Evolutionary conservation across 2,329 filamentous ascomycete genomes (phyloP), one percentile per base, ranked within the genome.

Genomic region (Tolypocladium pustulatum): DNA sequence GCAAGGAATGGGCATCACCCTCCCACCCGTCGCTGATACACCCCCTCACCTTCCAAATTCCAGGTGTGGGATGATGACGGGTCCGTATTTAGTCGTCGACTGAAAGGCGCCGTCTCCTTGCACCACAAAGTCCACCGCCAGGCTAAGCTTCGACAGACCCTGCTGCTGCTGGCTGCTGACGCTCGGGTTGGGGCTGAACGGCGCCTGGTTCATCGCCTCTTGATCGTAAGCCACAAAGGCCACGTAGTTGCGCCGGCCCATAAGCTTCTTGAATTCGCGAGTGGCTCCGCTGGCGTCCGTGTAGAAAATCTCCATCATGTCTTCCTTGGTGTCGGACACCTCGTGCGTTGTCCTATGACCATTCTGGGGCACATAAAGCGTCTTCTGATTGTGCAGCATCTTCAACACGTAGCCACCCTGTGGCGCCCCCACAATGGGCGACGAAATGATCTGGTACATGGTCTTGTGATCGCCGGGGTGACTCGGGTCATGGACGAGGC

Each of bases 261-360:
- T 99, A 56, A 99, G 82, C 68, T 93, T 89, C 76, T 92, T 92
- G 69, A 92, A 80, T 72, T 97, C 93, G 54, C 92, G 82, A 0
- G 86, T 79, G 40, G 84, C 79, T n/a, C 94, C 93, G 57, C 87
- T 90, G 20, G 94, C 91, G 66, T 99, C 94, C 9, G 88, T 90
- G 67, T 94, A 91, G 81, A 99, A 99, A 65, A 99, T 95, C 77
- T 99, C 94, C 89, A 99, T 96, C 94, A 99, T 99, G 75, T 99
- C 94, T 73, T 99, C 94, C 74, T 99, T 97, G 54, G 94, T 99
- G 71, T 99, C 94, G 1, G 87, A 89, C 1, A 89, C 82, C 63
- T 87, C 82, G 61, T 91, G 84, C 1, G 81, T 88, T 1, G 88
- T 86, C 63, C 84, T 83, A 59, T 91, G 85, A 1, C 93, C 93